Evolutionary conservation across 495 filamentous ascomycete species (phyloP).

Genomic region (Talaromyces thailandensis): DNA sequence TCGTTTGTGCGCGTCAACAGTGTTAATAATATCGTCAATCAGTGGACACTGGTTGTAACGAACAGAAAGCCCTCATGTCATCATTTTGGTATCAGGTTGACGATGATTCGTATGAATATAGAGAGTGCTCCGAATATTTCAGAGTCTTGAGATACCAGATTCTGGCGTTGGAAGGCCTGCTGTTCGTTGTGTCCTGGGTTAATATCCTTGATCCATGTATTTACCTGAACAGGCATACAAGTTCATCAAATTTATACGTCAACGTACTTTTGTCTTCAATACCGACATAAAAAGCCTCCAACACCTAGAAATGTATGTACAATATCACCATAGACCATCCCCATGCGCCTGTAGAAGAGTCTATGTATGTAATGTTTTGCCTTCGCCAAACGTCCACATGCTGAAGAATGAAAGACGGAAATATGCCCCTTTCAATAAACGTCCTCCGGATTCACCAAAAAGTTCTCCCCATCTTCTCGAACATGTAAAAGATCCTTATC

Average conservation of each 20-base stretch:
- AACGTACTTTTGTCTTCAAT: neutral
- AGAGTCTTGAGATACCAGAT: no score
- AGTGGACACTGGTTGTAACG: no score
- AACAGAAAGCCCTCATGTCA: no score
- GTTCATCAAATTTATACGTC: neutral
- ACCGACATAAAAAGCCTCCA: neutral
- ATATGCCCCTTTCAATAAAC: slow-evolving; percentile 52
- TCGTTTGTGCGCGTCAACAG: neutral
- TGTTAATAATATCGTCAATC: no score
- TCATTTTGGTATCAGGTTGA: no score
- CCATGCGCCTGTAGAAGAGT: neutral
- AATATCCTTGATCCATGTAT: neutral
- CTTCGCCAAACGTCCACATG: neutral
- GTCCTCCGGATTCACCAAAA: slow-evolving; percentile 71
- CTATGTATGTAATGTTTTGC: neutral
- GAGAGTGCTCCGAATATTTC: no score
- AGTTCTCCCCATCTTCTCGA: slow-evolving; percentile 72
- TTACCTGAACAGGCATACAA: neutral
- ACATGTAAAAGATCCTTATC: slow-evolving; percentile 73
- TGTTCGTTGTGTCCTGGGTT: no score
- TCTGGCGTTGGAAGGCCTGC: no score
- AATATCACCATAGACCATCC: neutral
- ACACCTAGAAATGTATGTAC: neutral
- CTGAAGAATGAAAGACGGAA: neutral
- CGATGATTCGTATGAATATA: no score